Base-by-base conservation (phyloP, 169 alveolate species). In the Plasmodium falciparum region DNA sequence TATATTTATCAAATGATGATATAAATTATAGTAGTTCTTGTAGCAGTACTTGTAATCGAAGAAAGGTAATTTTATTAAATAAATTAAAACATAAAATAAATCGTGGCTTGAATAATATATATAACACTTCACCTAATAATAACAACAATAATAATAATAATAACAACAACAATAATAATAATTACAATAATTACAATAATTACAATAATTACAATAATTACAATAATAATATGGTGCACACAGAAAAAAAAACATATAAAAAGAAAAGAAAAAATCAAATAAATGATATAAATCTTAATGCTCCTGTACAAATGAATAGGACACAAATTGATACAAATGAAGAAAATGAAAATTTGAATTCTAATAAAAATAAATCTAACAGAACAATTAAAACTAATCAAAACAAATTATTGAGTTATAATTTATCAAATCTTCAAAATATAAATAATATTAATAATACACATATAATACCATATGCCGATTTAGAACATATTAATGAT, bases 1-100 rank as follows among this genome's bases (percentile, higher is more conserved):
- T 78, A 20, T 78, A 65, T 45, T 15, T 78, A 29, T 78, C 89
- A 11, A 47, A 78, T 45, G 89, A 78, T 43, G 89, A 78, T 7
- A 9, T 66, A 15, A 71, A 78, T 2, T 43, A 29, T 12, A 45
- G 33, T 33, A 66, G 70, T 45, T 78, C 89, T 0, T 62, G 29
- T 43, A 78, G 89, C 15, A 65, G 71, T 15, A 65, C 3, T 7
- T 17, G 47, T 26, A 66, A 26, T 33, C 65, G 15, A 9, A 7
- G 43, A 52, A 78, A 78, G 9, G 76, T 65, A 1, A 50, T 66
- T 22, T 4, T 67, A 45, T 58, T 78, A 29, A 78, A 78, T 49
- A 50, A 52, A 33, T 39, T 78, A 29, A 78, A 78, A 66, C 54
- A 45, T 15, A 65, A 33, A 52, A 59, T 78, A 45, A 66, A 43